Conservation (phyloP, 108 stramenopile species). For the Skeletonema costatum region DNA sequence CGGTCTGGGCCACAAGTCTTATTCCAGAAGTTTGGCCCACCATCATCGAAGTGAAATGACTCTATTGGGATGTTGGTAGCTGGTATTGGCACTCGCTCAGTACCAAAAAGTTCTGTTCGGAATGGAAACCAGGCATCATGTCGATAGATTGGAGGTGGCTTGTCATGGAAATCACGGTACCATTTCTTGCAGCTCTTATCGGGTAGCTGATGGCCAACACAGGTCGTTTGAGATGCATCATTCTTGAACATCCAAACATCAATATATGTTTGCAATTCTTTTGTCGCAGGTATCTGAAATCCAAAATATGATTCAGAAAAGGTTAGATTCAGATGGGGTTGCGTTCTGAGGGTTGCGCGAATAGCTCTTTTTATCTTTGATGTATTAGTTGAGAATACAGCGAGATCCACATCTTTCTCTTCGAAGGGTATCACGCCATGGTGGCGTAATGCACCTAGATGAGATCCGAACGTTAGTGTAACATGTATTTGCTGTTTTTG, state of each 20-base stretch:
- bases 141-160: neutral
- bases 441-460: neutral
- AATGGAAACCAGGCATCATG: neutral
- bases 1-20: neutral
- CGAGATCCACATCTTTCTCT: neutral
- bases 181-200: neutral
- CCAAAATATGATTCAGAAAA: neutral
- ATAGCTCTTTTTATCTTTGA: neutral
- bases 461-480: neutral
- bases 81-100: neutral
- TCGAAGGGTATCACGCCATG: neutral
- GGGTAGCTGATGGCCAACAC: neutral
- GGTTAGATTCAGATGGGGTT: neutral
- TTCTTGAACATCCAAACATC: constrained; percentile 1
- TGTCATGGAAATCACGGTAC: neutral
- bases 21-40: neutral
- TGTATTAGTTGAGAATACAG: neutral
- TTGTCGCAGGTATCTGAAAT: neutral
- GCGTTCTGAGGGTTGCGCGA: neutral
- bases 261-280: neutral
- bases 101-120: neutral
- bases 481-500: neutral
- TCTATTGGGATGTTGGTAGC: neutral
- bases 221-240: neutral
- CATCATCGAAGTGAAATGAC: neutral